Percentiles rank a stretch among this genome's conserved stretches.
Evolutionary conservation across 305 asterid species (phyloP).

Genomic region (Plantago rigida): DNA sequence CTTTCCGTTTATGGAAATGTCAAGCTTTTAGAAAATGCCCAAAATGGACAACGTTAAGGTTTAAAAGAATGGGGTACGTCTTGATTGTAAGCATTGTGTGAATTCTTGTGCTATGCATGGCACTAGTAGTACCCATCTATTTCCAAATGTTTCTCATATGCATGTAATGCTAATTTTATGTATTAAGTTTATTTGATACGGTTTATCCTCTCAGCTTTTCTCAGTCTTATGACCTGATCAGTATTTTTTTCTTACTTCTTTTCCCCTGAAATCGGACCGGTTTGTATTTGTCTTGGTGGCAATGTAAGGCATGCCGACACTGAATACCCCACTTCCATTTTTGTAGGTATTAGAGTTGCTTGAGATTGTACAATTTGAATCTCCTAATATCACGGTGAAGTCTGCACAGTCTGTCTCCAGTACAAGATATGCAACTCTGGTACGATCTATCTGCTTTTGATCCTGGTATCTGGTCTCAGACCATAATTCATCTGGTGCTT

Average conservation of each 20-base stretch:
- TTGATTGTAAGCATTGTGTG: neutral
- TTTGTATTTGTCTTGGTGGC: neutral
- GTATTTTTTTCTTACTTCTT: neutral
- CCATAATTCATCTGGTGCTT: slow-evolving; percentile 16
- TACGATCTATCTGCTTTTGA: slow-evolving; percentile 32
- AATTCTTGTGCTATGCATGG: neutral
- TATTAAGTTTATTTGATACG: too few relatives aligned
- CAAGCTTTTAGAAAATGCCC: neutral
- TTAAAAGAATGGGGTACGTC: too few relatives aligned
- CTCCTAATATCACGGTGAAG: slow-evolving; percentile 61
- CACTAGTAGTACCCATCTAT: slow-evolving; percentile 1
- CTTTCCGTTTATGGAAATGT: slow-evolving; percentile 3
- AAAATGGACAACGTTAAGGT: too few relatives aligned
- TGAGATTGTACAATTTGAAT: slow-evolving; percentile 69
- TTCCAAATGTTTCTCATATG: too few relatives aligned
- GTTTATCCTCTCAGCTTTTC: neutral
- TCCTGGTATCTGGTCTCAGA: slow-evolving; percentile 4
- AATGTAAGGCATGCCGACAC: slow-evolving; percentile 1
- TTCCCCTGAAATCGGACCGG: neutral
- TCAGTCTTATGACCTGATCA: neutral
- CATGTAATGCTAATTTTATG: too few relatives aligned
- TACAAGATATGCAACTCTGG: slow-evolving; percentile 63
- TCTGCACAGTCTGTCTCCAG: slow-evolving; percentile 64
- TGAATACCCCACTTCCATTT: slow-evolving; percentile 15
- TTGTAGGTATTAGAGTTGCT: slow-evolving; percentile 74